Conservation (phyloP, 2,329 filamentous ascomycete species). For the Byssoonygena ceratinophila region DNA sequence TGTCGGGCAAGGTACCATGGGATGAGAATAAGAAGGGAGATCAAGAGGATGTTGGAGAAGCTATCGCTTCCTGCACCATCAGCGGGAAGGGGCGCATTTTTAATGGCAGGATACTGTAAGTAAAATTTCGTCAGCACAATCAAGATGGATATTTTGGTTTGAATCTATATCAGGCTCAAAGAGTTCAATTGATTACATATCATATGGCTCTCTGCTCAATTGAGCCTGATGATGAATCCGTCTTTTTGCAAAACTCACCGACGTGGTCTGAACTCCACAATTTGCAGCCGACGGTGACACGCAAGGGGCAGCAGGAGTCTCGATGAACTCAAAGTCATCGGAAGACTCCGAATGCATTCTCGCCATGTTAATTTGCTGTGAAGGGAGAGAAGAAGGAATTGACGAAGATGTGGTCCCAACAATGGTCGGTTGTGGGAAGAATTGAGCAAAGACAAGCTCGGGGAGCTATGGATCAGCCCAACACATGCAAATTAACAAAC, state of each 20-base stretch:
- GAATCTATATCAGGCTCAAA: background rate
- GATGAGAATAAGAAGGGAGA: constrained; percentile 57
- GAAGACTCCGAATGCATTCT: constrained; percentile 37
- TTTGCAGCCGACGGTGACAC: constrained; percentile 43
- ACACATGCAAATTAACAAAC: constrained; percentile 11
- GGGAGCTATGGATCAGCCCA: constrained; percentile 6
- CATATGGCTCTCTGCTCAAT: background rate
- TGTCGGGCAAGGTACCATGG: constrained; percentile 76
- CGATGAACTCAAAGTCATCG: constrained; percentile 45
- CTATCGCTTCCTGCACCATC: constrained; percentile 72
- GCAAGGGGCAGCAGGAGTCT: constrained; percentile 49
- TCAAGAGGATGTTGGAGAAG: constrained; percentile 75
- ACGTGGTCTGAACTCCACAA: constrained; percentile 52
- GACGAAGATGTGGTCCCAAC: background rate
- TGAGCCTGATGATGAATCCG: background rate
- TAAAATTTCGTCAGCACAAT: constrained; percentile 21
- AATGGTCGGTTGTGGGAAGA: background rate
- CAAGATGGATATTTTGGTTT: constrained; percentile 14
- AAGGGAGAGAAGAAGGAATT: background rate
- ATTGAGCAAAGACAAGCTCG: background rate
- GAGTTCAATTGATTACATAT: background rate
- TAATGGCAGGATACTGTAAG: constrained; percentile 68
- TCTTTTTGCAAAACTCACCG: constrained; percentile 38
- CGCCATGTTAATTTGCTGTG: constrained; percentile 23
- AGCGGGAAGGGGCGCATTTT: constrained; percentile 86